Evolutionary conservation across 306 rosid species (phyloP).

Genomic region (Fragaria iinumae): DNA sequence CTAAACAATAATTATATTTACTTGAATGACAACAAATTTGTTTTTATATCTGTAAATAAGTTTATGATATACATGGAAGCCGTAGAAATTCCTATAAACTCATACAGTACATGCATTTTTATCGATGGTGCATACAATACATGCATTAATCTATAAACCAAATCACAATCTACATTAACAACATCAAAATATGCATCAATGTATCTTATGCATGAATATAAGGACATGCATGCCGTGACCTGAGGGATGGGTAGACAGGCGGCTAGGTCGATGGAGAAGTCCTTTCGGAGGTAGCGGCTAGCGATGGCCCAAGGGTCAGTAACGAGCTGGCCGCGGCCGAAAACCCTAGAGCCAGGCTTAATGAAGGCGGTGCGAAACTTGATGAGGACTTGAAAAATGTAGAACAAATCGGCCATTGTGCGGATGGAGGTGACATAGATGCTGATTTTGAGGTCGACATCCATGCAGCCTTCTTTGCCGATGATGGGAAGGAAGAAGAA

Average conservation of each 20-base stretch:
- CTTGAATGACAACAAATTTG: no score
- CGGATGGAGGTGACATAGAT: constrained; percentile 59
- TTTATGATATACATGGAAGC: no score
- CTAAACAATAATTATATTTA: no score
- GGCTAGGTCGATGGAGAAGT: constrained; percentile 67
- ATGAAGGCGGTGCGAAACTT: constrained; percentile 70
- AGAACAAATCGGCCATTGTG: constrained; percentile 66
- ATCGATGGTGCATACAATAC: no score
- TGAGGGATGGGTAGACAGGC: constrained; percentile 84
- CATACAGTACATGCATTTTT: no score
- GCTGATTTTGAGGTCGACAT: constrained; percentile 45
- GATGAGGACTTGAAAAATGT: constrained; percentile 53
- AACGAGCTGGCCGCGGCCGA: constrained; percentile 69
- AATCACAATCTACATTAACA: neutral
- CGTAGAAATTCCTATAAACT: no score
- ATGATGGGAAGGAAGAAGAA: constrained; percentile 68
- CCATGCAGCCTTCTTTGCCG: constrained; percentile 58
- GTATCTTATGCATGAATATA: no score
- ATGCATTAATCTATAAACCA: neutral
- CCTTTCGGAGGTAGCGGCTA: constrained; percentile 47
- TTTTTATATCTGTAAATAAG: no score
- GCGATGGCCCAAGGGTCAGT: constrained; percentile 59
- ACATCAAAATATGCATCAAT: neutral
- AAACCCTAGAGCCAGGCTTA: constrained; percentile 47
- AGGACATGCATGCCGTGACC: constrained; percentile 31